Evolutionary conservation across 371 early-diverging fungal species (phyloP), one percentile per base, ranked within the genome.

Genomic region (Circinella minor): DNA sequence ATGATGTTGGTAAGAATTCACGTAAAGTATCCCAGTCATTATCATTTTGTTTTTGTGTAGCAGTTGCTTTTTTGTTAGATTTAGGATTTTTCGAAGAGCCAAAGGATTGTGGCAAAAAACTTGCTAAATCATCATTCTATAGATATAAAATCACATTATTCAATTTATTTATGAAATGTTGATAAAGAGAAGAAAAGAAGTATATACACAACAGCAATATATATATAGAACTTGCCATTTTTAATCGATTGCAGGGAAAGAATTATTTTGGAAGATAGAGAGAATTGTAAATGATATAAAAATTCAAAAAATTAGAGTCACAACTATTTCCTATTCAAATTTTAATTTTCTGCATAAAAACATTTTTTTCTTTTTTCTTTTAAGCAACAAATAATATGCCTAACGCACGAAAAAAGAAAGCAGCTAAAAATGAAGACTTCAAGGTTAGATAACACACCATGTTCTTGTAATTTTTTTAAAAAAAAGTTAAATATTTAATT

Each of bases 361-460:
- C 15, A 54, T 54, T 54, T 54, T 51, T 51, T 54, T 54, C 54
- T 54, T 54, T 18, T 18, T 54, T 66, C n/a, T 39, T 43, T 43
- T 43, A 9, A 11, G 6, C 9, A 43, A 43, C 59, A 18, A 27
- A 18, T 39, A 18, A 36, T 39, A 92, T 92, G 93, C 92, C 92
- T 48, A 91, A 89, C 77, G 82, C 91, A 36, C 88, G 86, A 66
- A 90, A 91, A 69, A 91, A 89, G 79, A 91, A 90, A 72, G 84
- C 89, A 79, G 84, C 85, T 36, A 94, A 95, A 80, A 87, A 88
- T 66, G 91, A 91, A 68, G 95, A 95, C 80, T 94, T 94, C 74
- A 87, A 93, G 82, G 91, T 87, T 73, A 43, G 43, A 11, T 27
- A 43, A 9, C 43, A 9, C 9, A 43, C 11, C 3, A 1, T 11